These are phyloP conservation scores for Arachis hypogaea DNA, from an alignment of 306 rosid species.

Conservation along the genomic window DNA sequence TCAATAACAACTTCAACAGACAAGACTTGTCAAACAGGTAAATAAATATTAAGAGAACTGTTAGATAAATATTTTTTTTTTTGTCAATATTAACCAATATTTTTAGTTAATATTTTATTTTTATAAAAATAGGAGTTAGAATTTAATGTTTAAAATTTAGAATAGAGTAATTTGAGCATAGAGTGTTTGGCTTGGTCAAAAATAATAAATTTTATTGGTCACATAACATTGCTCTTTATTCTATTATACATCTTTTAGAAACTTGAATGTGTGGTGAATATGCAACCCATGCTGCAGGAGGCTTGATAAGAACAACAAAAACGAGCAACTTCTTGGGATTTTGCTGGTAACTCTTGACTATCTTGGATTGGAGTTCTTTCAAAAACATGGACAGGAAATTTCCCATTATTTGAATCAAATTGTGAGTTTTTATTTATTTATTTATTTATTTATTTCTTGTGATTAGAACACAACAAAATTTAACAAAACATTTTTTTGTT, in stretches of 20 bases:
- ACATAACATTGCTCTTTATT: no score
- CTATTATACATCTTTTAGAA: no score
- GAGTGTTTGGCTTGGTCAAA: no score
- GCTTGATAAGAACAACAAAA: conserved; percentile 39
- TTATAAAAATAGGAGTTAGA: no score
- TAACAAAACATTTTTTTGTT: neutral
- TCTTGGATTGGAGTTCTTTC: conserved; percentile 54
- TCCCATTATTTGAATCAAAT: conserved; percentile 50
- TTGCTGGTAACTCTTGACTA: conserved; percentile 56
- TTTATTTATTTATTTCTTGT: neutral
- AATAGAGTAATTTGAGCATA: no score
- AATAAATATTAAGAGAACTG: neutral
- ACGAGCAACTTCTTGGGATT: conserved; percentile 53
- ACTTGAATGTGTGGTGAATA: neutral
- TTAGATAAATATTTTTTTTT: no score
- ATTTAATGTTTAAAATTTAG: no score
- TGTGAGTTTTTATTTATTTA: conserved; percentile 51
- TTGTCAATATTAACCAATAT: no score
- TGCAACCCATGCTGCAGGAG: conserved; percentile 43
- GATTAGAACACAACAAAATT: no score
- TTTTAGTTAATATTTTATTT: no score
- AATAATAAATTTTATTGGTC: no score
- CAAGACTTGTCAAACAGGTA: conserved; percentile 34
- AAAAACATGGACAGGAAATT: conserved; percentile 52
- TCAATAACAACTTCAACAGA: conserved; percentile 35